A percentile compares a stretch with the other conserved stretches of the same genome.
These are phyloP conservation scores for Clonostachys byssicola DNA, from an alignment of 2,329 filamentous ascomycete genomes.

Conservation along the genomic window DNA sequence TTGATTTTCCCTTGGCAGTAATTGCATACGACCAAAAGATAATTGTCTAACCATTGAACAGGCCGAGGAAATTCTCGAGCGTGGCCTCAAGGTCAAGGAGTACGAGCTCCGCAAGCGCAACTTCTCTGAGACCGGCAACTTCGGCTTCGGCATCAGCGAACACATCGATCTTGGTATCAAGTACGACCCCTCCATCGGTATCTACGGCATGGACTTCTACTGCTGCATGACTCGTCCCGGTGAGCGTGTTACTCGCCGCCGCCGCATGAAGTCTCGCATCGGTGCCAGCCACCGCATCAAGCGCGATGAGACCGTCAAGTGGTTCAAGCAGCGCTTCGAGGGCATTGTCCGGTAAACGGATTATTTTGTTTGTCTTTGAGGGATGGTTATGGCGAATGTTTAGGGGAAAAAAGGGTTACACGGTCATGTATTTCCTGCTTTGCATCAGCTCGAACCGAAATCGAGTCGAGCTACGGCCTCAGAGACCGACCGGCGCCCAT, in stretches of 20 bases:
- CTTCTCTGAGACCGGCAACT: slow-evolving; percentile 99
- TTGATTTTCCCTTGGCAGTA: slow-evolving; percentile 1
- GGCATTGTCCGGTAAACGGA: slow-evolving; percentile 88
- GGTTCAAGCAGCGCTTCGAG: slow-evolving; percentile 90
- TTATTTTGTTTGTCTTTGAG: slow-evolving; percentile 24
- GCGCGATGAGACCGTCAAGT: slow-evolving; percentile 94
- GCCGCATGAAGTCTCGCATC: slow-evolving; percentile 82
- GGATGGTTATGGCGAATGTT: slow-evolving; percentile 35
- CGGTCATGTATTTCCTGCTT: slow-evolving; percentile 34
- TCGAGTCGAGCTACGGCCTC: slow-evolving; percentile 62
- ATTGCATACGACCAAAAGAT: neutral
- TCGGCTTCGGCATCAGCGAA: slow-evolving; percentile 99
- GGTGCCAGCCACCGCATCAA: slow-evolving; percentile 90
- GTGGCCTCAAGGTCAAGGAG: slow-evolving; percentile 99
- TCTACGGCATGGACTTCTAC: slow-evolving; percentile 99
- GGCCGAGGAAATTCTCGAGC: slow-evolving; percentile 99
- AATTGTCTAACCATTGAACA: slow-evolving; percentile 12
- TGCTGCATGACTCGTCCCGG: slow-evolving; percentile 99
- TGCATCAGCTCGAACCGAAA: slow-evolving; percentile 47
- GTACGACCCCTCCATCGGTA: slow-evolving; percentile 97
- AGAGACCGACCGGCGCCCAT: slow-evolving; percentile 68
- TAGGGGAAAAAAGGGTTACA: slow-evolving; percentile 18
- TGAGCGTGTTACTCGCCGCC: slow-evolving; percentile 94
- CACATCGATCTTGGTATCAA: slow-evolving; percentile 99
- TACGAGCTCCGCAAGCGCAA: slow-evolving; percentile 99